phyloP scores from a whole-genome alignment of 768 basidiomycete genomes.

The Russula emetica region DNA sequence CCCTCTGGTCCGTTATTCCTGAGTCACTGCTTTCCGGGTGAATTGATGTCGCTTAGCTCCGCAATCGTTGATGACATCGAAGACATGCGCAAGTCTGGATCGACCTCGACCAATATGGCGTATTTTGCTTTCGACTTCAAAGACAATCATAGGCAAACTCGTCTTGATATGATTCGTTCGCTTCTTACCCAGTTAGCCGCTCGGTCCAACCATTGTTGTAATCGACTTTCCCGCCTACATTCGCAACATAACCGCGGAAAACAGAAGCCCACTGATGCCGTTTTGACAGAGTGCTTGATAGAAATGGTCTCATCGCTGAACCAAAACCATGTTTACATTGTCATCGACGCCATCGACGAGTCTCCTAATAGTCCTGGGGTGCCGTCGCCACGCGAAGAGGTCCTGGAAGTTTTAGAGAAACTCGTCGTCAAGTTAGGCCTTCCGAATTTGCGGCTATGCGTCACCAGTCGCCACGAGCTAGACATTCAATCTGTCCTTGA shows the following conservation, averaged over 20 bases:
- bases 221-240: neutral
- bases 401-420: neutral
- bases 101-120: neutral
- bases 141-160: neutral
- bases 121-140: constrained; percentile 2
- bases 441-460: neutral
- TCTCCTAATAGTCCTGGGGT: neutral
- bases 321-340: neutral
- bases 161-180: neutral
- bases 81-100: neutral
- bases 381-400: neutral
- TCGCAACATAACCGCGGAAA: neutral
- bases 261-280: neutral
- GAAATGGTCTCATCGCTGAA: neutral
- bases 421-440: neutral
- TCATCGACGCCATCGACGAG: constrained; percentile 8
- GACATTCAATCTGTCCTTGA: neutral
- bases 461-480: constrained; percentile 2
- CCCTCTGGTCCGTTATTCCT: neutral
- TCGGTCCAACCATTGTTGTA: neutral
- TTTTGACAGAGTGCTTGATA: constrained; percentile 1
- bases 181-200: neutral
- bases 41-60: neutral
- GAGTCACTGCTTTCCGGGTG: neutral
- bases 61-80: constrained; percentile 1